A percentile compares a stretch with the other conserved stretches of the same genome.
Evolutionary conservation across 345 rosid species (phyloP).

Genomic region (Populus euphratica): DNA sequence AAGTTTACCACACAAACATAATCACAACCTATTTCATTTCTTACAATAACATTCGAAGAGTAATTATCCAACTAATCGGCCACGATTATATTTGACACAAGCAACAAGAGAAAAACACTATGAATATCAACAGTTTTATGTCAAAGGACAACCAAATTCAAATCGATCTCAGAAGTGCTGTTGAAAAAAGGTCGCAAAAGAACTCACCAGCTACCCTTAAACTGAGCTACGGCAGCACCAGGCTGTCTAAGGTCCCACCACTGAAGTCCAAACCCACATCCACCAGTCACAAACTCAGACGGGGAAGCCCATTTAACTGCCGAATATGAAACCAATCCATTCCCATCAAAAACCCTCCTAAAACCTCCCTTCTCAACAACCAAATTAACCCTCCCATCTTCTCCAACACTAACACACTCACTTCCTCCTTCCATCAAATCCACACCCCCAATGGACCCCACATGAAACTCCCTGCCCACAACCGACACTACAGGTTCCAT

Average conservation of each 20-base stretch:
- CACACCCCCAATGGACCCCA: constrained; percentile 52
- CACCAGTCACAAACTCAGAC: constrained; percentile 81
- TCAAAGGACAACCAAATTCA: not conserved
- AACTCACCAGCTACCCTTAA: constrained; percentile 71
- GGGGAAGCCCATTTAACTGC: constrained; percentile 87
- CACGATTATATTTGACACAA: too few relatives aligned
- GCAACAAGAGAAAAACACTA: too few relatives aligned
- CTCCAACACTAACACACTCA: constrained; percentile 64
- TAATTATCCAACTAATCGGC: too few relatives aligned
- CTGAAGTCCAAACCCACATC: constrained; percentile 72
- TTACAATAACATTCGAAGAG: too few relatives aligned
- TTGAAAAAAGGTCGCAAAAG: not conserved
- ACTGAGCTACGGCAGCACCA: constrained; percentile 69
- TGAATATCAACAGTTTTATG: too few relatives aligned
- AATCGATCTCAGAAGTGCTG: not conserved
- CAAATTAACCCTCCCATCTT: constrained; percentile 48
- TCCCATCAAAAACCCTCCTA: constrained; percentile 59
- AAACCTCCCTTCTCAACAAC: constrained; percentile 31
- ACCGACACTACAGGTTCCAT: constrained; percentile 33
- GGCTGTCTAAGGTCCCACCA: constrained; percentile 88
- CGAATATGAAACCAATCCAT: constrained; percentile 68
- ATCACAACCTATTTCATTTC: too few relatives aligned
- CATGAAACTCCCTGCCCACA: constrained; percentile 42
- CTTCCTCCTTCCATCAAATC: constrained; percentile 59
- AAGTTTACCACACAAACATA: too few relatives aligned